A percentile compares a stretch with the other conserved stretches of the same genome.
Evolutionary conservation across 495 filamentous ascomycete species (phyloP).

Genomic region (Umbilicaria muhlenbergii): DNA sequence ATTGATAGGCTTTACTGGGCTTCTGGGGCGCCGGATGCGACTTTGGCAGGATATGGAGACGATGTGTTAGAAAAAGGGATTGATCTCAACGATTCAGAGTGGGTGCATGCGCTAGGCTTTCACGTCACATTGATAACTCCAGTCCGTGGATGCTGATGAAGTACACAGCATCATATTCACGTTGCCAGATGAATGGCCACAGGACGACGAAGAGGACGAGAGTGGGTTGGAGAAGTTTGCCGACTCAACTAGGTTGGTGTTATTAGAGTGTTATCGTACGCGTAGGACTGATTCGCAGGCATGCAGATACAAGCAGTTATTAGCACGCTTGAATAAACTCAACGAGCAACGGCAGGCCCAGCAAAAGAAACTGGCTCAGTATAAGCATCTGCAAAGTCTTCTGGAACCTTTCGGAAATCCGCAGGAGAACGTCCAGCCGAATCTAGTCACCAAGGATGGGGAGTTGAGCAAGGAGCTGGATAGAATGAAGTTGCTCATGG

Average conservation of each 20-base stretch:
- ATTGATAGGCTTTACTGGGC: constrained; percentile 58
- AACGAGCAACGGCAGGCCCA: constrained; percentile 35
- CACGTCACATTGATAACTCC: not conserved
- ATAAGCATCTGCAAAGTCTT: constrained; percentile 39
- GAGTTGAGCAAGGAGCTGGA: constrained; percentile 57
- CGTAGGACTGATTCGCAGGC: not conserved
- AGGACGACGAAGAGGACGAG: constrained; percentile 18
- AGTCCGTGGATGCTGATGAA: constrained; percentile 14
- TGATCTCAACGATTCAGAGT: constrained; percentile 33
- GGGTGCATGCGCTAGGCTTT: constrained; percentile 1
- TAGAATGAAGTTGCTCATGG: constrained; percentile 59
- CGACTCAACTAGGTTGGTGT: constrained; percentile 12
- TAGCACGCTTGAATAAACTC: constrained; percentile 32
- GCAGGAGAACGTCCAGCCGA: constrained; percentile 51
- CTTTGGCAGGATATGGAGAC: constrained; percentile 21
- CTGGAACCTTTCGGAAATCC: constrained; percentile 43
- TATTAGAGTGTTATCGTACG: constrained; percentile 3
- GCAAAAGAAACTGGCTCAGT: constrained; percentile 37
- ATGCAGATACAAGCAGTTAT: constrained; percentile 39
- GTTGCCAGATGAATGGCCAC: constrained; percentile 18
- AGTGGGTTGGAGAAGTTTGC: constrained; percentile 12
- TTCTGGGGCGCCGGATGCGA: constrained; percentile 27
- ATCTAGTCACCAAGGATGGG: constrained; percentile 60
- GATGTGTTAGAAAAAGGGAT: constrained; percentile 26
- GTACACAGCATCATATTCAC: constrained; percentile 25